Percentiles rank a stretch among this genome's conserved stretches.
Evolutionary conservation across 1,284 basidiomycete species (phyloP).

Genomic region (Exsudoporus floridanus): DNA sequence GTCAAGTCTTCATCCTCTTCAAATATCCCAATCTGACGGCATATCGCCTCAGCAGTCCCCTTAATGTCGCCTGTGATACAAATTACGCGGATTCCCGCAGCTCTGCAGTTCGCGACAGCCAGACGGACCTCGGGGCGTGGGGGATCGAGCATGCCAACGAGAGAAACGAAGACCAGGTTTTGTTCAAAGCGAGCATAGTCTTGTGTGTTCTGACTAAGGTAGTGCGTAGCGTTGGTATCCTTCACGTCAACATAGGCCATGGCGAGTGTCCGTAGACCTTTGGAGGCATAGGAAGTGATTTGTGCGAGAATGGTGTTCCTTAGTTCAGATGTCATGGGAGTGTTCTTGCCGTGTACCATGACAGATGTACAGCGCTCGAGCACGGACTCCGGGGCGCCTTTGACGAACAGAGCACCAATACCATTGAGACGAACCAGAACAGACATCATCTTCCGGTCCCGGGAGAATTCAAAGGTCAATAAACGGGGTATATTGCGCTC

Average conservation of each 20-base stretch:
- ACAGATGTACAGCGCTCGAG: slow-evolving; percentile 83
- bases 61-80: slow-evolving; percentile 99
- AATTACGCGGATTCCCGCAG: slow-evolving; percentile 94
- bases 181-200: slow-evolving; percentile 91
- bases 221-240: slow-evolving; percentile 77
- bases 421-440: slow-evolving; percentile 74
- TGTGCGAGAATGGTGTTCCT: slow-evolving; percentile 63
- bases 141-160: slow-evolving; percentile 98
- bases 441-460: slow-evolving; percentile 99
- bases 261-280: slow-evolving; percentile 89
- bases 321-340: slow-evolving; percentile 64
- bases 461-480: slow-evolving; percentile 94
- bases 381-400: slow-evolving; percentile 95
- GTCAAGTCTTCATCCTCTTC: slow-evolving; percentile 77
- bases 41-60: slow-evolving; percentile 96
- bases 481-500: slow-evolving; percentile 76
- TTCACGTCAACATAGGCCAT: slow-evolving; percentile 83
- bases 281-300: slow-evolving; percentile 72
- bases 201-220: slow-evolving; percentile 71
- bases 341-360: slow-evolving; percentile 64
- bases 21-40: slow-evolving; percentile 94
- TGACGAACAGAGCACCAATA: slow-evolving; percentile 76
- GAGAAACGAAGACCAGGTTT: slow-evolving; percentile 88
- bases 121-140: slow-evolving; percentile 90
- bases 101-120: slow-evolving; percentile 88